A percentile compares a stretch with the other conserved stretches of the same genome.
These are phyloP conservation scores for Lithohypha guttulata DNA, from an alignment of 2,329 filamentous ascomycete species.

Conservation along the genomic window DNA sequence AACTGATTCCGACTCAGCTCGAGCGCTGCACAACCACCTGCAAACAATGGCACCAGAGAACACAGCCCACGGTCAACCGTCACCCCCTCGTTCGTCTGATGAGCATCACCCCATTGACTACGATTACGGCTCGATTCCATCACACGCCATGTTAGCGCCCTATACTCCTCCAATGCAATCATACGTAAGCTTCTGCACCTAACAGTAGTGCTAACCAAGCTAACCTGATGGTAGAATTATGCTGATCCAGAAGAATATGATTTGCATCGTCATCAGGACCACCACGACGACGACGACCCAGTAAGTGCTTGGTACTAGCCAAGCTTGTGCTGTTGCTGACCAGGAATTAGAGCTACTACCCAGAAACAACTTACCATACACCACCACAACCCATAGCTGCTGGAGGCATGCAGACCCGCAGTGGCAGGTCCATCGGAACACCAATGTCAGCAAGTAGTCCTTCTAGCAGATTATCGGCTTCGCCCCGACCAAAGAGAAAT, in stretches of 20 bases:
- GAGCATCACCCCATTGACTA: constrained; percentile 12
- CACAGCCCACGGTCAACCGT: constrained; percentile 10
- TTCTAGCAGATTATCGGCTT: constrained; percentile 23
- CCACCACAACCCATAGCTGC: constrained; percentile 2
- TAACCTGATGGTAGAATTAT: constrained; percentile 7
- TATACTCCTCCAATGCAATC: constrained; percentile 14
- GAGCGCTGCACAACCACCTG: not conserved
- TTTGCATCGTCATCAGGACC: not conserved
- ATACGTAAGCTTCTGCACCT: constrained; percentile 15
- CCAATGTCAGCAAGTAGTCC: constrained; percentile 14
- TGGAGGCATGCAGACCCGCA: constrained; percentile 16
- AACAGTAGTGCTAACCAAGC: not conserved
- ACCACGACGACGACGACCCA: too few species aligned
- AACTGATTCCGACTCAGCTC: not conserved
- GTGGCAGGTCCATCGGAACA: constrained; percentile 19
- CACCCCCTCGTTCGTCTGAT: constrained; percentile 20
- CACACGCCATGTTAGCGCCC: constrained; percentile 10
- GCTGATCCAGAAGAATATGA: constrained; percentile 6
- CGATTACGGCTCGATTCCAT: constrained; percentile 1
- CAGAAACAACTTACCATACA: constrained; percentile 4
- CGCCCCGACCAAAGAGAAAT: constrained; percentile 26
- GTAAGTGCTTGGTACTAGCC: too few species aligned
- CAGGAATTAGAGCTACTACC: not conserved
- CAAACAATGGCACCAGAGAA: constrained; percentile 4
- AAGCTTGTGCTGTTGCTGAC: too few species aligned